Conservation (phyloP, 805 yeast genomes). For the Suhomyces xylopsoci region DNA sequence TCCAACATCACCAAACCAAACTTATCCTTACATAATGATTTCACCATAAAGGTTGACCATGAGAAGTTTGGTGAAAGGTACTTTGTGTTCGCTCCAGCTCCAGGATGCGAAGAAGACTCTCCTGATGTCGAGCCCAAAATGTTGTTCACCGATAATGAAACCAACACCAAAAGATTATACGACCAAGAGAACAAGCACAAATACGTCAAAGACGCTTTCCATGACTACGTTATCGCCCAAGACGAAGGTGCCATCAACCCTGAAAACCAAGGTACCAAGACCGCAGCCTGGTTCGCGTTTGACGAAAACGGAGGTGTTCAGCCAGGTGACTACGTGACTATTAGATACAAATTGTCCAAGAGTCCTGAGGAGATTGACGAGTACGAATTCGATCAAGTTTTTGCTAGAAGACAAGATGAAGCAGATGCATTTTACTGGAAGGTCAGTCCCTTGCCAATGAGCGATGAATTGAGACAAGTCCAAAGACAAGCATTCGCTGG, state of each 20-base stretch:
- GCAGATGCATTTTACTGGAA: constrained; percentile 93
- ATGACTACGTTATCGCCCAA: constrained; percentile 70
- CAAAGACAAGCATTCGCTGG: constrained; percentile 96
- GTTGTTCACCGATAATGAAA: constrained; percentile 86
- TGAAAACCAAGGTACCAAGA: constrained; percentile 69
- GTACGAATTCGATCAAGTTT: constrained; percentile 64
- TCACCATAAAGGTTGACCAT: constrained; percentile 59
- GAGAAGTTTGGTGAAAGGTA: constrained; percentile 63
- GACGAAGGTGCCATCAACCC: constrained; percentile 66
- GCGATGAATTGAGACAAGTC: constrained; percentile 73
- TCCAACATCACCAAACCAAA: constrained; percentile 47
- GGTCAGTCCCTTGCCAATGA: constrained; percentile 78
- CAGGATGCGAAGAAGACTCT: constrained; percentile 53
- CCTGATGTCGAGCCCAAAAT: constrained; percentile 73
- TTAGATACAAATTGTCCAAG: constrained; percentile 69
- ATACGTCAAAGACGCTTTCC: constrained; percentile 88
- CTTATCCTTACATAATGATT: constrained; percentile 38
- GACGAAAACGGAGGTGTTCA: constrained; percentile 77
- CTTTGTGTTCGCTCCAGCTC: constrained; percentile 77
- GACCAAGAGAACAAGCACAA: constrained; percentile 54
- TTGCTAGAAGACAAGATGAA: constrained; percentile 73
- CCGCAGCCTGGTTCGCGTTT: constrained; percentile 80
- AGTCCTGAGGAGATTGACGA: constrained; percentile 56
- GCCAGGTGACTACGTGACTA: constrained; percentile 81
- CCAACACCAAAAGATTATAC: constrained; percentile 69